Conservation (phyloP, 2,329 filamentous ascomycete species). For the Cytospora paraplurivora region DNA sequence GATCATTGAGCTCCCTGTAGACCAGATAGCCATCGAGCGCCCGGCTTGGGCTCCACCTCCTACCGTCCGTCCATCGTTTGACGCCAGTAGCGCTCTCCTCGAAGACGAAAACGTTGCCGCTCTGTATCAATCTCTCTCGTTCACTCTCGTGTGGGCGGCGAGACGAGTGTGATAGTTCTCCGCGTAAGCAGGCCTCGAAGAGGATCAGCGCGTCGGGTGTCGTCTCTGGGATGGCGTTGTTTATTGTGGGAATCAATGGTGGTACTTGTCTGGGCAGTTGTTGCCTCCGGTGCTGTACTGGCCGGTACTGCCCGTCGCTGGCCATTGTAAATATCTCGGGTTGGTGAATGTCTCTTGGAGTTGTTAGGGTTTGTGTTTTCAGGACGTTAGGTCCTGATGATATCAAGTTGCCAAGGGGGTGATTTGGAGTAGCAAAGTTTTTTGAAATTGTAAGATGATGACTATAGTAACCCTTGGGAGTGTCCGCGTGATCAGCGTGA, state of each 20-base stretch:
- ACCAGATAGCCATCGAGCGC: constrained; percentile 84
- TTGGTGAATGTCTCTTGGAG: constrained; percentile 9
- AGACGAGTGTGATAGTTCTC: constrained; percentile 72
- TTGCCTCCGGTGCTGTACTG: neutral
- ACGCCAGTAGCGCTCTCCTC: constrained; percentile 89
- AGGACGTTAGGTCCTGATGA: too few relatives aligned
- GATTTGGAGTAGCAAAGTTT: too few relatives aligned
- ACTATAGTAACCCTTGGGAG: too few relatives aligned
- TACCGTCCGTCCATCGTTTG: constrained; percentile 91
- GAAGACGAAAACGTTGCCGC: constrained; percentile 88
- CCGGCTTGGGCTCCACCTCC: constrained; percentile 86
- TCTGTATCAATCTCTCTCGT: constrained; percentile 73
- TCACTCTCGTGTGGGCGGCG: constrained; percentile 87
- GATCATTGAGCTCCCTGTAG: constrained; percentile 80
- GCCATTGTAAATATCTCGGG: neutral
- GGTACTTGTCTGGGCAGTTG: neutral
- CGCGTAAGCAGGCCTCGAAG: constrained; percentile 76
- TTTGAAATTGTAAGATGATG: too few relatives aligned
- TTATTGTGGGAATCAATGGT: constrained; percentile 37
- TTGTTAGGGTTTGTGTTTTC: too few relatives aligned
- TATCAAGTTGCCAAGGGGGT: too few relatives aligned
- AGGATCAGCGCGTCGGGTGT: constrained; percentile 77
- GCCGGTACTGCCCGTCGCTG: too few relatives aligned
- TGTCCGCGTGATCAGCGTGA: too few relatives aligned
- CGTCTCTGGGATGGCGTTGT: constrained; percentile 40